These are phyloP conservation scores for Ceratocystis cacaofunesta DNA, from an alignment of 2,329 filamentous ascomycete genomes.

Conservation along the genomic window DNA sequence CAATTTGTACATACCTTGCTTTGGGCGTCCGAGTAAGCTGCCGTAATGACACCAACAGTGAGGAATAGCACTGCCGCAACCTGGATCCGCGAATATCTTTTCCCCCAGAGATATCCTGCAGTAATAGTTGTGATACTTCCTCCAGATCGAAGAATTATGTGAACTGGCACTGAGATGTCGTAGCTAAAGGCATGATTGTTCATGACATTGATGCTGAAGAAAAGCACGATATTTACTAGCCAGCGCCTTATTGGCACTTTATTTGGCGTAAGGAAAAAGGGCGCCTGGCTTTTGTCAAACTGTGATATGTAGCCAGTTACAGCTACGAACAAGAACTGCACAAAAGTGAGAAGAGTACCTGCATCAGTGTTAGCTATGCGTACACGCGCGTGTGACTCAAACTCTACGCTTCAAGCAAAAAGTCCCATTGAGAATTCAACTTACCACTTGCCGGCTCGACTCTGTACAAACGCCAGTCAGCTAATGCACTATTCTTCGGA, in stretches of 20 bases:
- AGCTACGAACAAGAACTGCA: conserved; percentile 75
- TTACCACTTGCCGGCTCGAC: conserved; percentile 71
- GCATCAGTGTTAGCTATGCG: conserved; percentile 17
- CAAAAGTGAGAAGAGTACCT: conserved; percentile 78
- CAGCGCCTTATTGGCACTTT: conserved; percentile 73
- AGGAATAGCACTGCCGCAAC: conserved; percentile 67
- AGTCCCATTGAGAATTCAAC: conserved; percentile 15
- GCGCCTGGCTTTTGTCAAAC: conserved; percentile 50
- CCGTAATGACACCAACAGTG: conserved; percentile 72
- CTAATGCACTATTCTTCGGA: background rate
- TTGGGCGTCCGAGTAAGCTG: conserved; percentile 78
- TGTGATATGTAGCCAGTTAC: conserved; percentile 63
- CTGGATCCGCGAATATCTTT: conserved; percentile 67
- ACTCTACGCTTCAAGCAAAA: background rate
- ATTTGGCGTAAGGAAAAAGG: conserved; percentile 60
- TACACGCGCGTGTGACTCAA: background rate
- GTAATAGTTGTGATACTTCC: conserved; percentile 92
- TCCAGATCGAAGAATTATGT: conserved; percentile 90
- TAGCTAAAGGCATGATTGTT: conserved; percentile 98
- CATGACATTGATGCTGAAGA: conserved; percentile 84
- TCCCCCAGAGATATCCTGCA: conserved; percentile 77
- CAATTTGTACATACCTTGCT: conserved; percentile 47
- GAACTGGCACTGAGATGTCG: conserved; percentile 86
- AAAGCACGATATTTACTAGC: conserved; percentile 76
- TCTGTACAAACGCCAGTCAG: conserved; percentile 28